Base-by-base conservation (phyloP, 2,329 filamentous ascomycete species). In the Emydomyces testavorans region DNA sequence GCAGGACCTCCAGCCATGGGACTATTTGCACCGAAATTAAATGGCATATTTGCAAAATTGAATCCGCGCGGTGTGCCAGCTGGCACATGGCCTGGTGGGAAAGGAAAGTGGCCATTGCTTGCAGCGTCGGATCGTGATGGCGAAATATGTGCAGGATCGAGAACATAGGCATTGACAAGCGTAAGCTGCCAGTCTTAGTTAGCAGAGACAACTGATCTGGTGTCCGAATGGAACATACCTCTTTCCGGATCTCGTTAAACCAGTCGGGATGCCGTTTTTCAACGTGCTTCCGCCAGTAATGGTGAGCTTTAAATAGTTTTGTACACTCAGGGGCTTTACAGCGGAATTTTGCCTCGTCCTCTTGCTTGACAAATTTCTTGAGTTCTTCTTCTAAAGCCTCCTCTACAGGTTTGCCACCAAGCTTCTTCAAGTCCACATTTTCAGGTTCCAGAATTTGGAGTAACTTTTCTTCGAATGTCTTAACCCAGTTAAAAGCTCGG, bases 221-320 rank as follows among this genome's bases (percentile, higher is more conserved):
- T 31, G 18, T 8, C 5, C 26, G n/a, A 28, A 28, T 16, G 11
- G 20, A 28, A 72, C 80, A 72, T 73, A 94, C 89, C 71, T 95
- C 90, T 62, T 83, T 80, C 63, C 82, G 83, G 54, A 95, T 71
- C 46, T 72, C 77, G 28, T 89, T 82, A 37, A 85, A 76, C 85
- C 89, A 98, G 46, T 96, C 90, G 0, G 77, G 65, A 64, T 98
- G 92, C 50, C 93, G 81, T 71, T 98, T 98, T 68, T 96, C 90
- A 13, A 96, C 82, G 60, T 98, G 92, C 72, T 98, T 98, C 60
- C 81, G 82, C 90, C 93, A 98, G 64, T 98, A 98, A 58, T 90
- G 80, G 36, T 94, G 84, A 50, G 92, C 92, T 66, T 96, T 96
- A 75, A 98, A 98, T 6, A 98, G 72, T 67, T 98, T 98, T 8